Evolutionary conservation across 2,329 filamentous ascomycete species (phyloP), one percentile per base, ranked within the genome.

Genomic region (Fusarium armeniacum): DNA sequence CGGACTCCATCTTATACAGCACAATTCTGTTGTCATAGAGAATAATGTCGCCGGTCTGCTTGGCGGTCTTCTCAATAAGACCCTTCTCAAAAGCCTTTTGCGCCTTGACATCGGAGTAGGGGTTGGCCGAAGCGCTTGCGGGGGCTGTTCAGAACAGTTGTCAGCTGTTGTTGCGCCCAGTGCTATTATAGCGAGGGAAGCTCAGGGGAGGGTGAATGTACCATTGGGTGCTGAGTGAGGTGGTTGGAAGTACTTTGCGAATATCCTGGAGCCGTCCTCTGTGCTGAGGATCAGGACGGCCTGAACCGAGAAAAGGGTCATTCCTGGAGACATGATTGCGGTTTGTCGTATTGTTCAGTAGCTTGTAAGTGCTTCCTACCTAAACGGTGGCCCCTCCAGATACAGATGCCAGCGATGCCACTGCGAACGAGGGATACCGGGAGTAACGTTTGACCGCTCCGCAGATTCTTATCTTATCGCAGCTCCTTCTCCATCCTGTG

Each of bases 21-120:
- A 98, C 93, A 66, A 99, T 91, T 76, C 93, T 90, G 83, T 97
- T 97, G 83, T 99, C 96, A 83, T 98, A 98, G 58, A 99, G 89
- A 74, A 99, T 97, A 76, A 99, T 96, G 83, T 98, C 96, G 75
- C 92, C 93, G 16, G 89, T 94, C 83, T 97, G 93, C 86, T 98
- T 99, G 73, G 92, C 91, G 18, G 96, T 98, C 87, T 99, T 98
- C 77, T 97, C 91, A 64, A 98, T 84, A 40, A 99, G 87, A 8
- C 94, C 96, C 84, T 98, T 98, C 82, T 99, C 96, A 77, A 99
- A 99, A 3, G 92, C 88, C 81, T 97, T 97, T 83, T 99, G 96
- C 75, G 97, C 90, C 84, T 98, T 98, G 58, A 96, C 82, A 62
- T 93, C 93, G 62, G 93, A 86, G 81, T 98, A 98, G 24, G 94